A percentile compares a stretch with the other conserved stretches of the same genome.
Conservation (phyloP, 805 yeast genomes). For the Limtongia smithiae region DNA sequence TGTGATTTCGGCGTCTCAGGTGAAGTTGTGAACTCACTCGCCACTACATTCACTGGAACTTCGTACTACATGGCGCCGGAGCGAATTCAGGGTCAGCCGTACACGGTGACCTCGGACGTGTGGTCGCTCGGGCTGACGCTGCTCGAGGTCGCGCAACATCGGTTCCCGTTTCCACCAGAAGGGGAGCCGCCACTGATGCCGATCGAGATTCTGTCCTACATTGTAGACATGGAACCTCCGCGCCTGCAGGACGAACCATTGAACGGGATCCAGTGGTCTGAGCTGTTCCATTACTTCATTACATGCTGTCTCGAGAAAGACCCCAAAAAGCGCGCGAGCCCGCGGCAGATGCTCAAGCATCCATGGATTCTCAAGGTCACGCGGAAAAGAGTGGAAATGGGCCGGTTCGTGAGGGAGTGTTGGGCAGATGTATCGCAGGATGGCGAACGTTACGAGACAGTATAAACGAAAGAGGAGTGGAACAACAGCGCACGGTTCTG, state of each 20-base stretch:
- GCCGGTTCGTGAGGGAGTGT: slow-evolving; percentile 66
- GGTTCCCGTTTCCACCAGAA: slow-evolving; percentile 69
- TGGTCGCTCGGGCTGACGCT: slow-evolving; percentile 95
- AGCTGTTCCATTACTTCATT: slow-evolving; percentile 76
- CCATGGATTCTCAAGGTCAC: slow-evolving; percentile 79
- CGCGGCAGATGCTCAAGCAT: slow-evolving; percentile 87
- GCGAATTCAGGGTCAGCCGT: slow-evolving; percentile 91
- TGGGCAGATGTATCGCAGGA: slow-evolving; percentile 15
- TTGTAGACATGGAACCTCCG: slow-evolving; percentile 75
- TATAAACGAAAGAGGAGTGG: no score
- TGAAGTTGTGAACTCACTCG: slow-evolving; percentile 81
- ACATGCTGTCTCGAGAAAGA: slow-evolving; percentile 72
- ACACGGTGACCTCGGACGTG: slow-evolving; percentile 90
- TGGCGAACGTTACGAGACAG: no score
- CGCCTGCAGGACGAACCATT: slow-evolving; percentile 71
- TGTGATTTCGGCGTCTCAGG: slow-evolving; percentile 97
- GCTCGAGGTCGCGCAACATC: slow-evolving; percentile 89
- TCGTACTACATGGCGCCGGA: slow-evolving; percentile 99
- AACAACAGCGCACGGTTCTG: no score
- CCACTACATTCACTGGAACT: slow-evolving; percentile 96
- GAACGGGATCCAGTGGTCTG: slow-evolving; percentile 75
- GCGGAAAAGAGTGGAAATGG: slow-evolving; percentile 75
- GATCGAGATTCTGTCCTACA: slow-evolving; percentile 76
- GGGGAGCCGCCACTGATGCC: slow-evolving; percentile 66
- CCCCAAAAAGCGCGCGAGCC: slow-evolving; percentile 77